phyloP scores from a whole-genome alignment of 257 asterid species.

The Solanum tacnaense region DNA sequence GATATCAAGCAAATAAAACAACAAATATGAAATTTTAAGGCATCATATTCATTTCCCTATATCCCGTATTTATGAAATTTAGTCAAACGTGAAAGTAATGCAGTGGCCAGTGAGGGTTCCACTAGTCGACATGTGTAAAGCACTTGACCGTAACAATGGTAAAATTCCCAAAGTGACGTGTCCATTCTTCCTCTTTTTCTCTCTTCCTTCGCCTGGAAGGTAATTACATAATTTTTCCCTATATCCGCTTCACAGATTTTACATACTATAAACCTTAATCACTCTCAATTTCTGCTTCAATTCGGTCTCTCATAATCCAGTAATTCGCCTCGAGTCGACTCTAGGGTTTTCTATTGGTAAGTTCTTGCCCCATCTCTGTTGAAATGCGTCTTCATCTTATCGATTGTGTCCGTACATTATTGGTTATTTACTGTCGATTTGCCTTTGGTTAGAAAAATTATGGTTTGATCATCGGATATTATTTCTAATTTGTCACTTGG shows the following conservation, averaged over 20 bases:
- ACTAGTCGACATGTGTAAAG: not conserved
- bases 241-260: not conserved
- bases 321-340: slow-evolving; percentile 2
- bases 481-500: not conserved
- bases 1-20: no score
- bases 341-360: slow-evolving; percentile 1
- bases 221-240: not conserved
- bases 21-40: no score
- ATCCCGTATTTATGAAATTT: not conserved
- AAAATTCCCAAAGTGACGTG: not conserved
- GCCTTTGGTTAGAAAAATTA: not conserved
- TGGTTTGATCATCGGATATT: not conserved
- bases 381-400: not conserved
- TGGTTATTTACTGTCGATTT: not conserved
- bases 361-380: not conserved
- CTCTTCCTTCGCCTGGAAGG: slow-evolving; percentile 12
- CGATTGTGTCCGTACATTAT: not conserved
- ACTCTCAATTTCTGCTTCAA: not conserved
- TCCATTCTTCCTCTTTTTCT: not conserved
- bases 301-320: not conserved
- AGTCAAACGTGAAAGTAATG: not conserved
- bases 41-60: not conserved
- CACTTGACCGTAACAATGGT: not conserved
- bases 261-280: not conserved
- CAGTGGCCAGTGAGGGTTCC: not conserved